Percentiles rank a stretch among this genome's conserved stretches.
phyloP scores from a whole-genome alignment of 306 rosid genomes.

The Senna siamea region DNA sequence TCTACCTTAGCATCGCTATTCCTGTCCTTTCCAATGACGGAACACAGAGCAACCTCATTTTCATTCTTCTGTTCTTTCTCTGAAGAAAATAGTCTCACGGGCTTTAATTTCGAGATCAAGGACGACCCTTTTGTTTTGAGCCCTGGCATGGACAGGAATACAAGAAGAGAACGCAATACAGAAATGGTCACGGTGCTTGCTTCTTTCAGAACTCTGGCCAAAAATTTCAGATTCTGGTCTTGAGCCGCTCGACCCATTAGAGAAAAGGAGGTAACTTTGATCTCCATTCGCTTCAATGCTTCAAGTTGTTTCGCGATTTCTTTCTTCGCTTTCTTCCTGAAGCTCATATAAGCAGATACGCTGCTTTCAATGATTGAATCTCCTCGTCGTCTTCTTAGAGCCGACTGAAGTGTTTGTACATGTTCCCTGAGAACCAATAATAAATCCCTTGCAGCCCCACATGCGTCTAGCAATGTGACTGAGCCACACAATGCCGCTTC shows the following conservation, averaged over 20 bases:
- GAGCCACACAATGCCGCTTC: slow-evolving; percentile 56
- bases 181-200: slow-evolving; percentile 52
- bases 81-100: slow-evolving; percentile 36
- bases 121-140: slow-evolving; percentile 52
- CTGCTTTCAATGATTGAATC: slow-evolving; percentile 54
- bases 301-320: slow-evolving; percentile 48
- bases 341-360: slow-evolving; percentile 53
- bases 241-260: slow-evolving; percentile 37
- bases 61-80: slow-evolving; percentile 49
- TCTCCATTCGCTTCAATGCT: slow-evolving; percentile 59
- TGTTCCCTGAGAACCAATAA: slow-evolving; percentile 58
- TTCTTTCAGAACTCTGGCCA: slow-evolving; percentile 58
- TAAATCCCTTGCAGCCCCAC: slow-evolving; percentile 59
- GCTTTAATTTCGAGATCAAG: slow-evolving; percentile 58
- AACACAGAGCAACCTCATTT: slow-evolving; percentile 56
- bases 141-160: slow-evolving; percentile 58
- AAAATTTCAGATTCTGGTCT: slow-evolving; percentile 43
- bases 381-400: slow-evolving; percentile 60
- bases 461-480: slow-evolving; percentile 66
- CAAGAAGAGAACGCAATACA: slow-evolving; percentile 47
- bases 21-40: slow-evolving; percentile 46
- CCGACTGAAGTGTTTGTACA: slow-evolving; percentile 64
- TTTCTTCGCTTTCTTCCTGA: slow-evolving; percentile 68
- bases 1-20: slow-evolving; percentile 34
- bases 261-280: slow-evolving; percentile 31